Conservation (phyloP, 2,329 filamentous ascomycete genomes). For the Epichloe typhina region DNA sequence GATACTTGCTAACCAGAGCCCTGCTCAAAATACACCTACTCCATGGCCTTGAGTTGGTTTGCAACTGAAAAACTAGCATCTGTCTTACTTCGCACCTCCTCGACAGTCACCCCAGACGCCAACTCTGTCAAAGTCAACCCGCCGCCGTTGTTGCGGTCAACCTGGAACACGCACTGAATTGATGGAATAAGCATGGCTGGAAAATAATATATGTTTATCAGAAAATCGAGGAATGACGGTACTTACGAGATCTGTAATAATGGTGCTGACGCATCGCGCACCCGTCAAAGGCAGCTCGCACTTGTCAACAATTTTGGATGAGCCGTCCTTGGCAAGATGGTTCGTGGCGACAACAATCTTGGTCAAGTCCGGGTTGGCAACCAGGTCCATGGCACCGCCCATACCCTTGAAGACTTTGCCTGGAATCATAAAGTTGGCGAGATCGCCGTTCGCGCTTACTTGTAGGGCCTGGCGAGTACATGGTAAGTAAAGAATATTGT, state of each 20-base stretch:
- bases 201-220: no score
- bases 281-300: constrained; percentile 55
- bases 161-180: constrained; percentile 52
- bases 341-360: constrained; percentile 62
- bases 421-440: constrained; percentile 85
- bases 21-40: constrained; percentile 12
- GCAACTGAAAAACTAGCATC: constrained; percentile 54
- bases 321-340: constrained; percentile 56
- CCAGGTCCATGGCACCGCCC: constrained; percentile 65
- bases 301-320: constrained; percentile 50
- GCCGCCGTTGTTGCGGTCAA: constrained; percentile 46
- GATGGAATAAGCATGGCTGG: constrained; percentile 4
- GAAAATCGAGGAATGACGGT: not conserved
- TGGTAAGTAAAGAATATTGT: constrained; percentile 5
- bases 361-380: constrained; percentile 56
- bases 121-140: constrained; percentile 54
- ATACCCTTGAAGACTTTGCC: constrained; percentile 83
- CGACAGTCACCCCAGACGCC: constrained; percentile 53
- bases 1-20: no score
- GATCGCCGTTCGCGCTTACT: constrained; percentile 63
- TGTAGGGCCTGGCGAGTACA: constrained; percentile 44
- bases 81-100: constrained; percentile 57
- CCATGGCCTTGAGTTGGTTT: constrained; percentile 37
- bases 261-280: constrained; percentile 53
- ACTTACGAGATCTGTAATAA: constrained; percentile 60